Evolutionary conservation across 345 rosid species (phyloP).

Genomic region (Psidium friedrichsthalianum): DNA sequence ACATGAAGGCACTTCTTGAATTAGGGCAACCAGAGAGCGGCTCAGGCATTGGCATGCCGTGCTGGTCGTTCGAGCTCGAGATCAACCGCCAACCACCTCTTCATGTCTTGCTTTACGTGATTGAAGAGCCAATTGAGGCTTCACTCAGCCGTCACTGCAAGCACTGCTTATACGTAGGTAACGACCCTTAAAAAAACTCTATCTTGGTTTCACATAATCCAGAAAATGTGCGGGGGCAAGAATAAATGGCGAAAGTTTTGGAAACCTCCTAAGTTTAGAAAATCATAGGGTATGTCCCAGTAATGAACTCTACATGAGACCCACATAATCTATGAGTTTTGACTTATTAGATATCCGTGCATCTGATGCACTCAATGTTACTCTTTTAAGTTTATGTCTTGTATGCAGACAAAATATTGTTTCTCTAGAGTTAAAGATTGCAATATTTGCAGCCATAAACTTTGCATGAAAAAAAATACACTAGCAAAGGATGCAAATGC

Average conservation of each 20-base stretch:
- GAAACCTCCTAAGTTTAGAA: not conserved
- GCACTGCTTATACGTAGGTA: constrained; percentile 80
- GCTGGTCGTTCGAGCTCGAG: constrained; percentile 93
- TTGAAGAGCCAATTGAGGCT: constrained; percentile 62
- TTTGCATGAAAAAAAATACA: no score
- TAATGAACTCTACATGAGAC: not conserved
- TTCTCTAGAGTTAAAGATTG: not conserved
- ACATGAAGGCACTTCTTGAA: constrained; percentile 50
- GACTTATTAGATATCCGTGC: not conserved
- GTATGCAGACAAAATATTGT: not conserved
- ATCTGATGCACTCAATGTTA: not conserved
- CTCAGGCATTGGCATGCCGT: constrained; percentile 22
- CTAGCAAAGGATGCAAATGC: not conserved
- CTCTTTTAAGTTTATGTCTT: not conserved
- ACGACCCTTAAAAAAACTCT: constrained; percentile 11
- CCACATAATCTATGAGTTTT: not conserved
- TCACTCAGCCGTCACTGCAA: constrained; percentile 52
- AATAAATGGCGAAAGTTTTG: not conserved
- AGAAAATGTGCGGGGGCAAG: not conserved
- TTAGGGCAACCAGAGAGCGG: constrained; percentile 41
- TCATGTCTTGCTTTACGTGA: constrained; percentile 52
- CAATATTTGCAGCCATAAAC: not conserved
- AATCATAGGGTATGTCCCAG: not conserved
- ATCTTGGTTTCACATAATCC: not conserved
- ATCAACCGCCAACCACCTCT: constrained; percentile 66